Evolutionary conservation across 192 early-diverging fungal genomes (phyloP).

Genomic region (Coemansia sp.): DNA sequence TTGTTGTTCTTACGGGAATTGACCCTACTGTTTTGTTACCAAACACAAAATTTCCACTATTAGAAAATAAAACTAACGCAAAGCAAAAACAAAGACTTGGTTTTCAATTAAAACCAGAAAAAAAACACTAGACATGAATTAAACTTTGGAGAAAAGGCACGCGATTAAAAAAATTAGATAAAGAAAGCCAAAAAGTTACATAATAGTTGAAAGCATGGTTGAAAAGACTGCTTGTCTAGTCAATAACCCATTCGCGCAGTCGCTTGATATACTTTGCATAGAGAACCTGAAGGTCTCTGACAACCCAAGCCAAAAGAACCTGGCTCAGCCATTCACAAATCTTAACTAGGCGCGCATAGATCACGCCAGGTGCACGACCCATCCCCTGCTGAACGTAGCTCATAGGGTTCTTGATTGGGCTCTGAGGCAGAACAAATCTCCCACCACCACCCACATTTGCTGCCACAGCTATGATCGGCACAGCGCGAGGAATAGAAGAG

Average conservation of each 20-base stretch:
- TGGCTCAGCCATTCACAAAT: slow-evolving; percentile 53
- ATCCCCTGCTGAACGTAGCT: slow-evolving; percentile 46
- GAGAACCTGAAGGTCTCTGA: slow-evolving; percentile 52
- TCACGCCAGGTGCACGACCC: slow-evolving; percentile 48
- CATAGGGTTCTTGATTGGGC: slow-evolving; percentile 48
- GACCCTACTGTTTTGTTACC: no score
- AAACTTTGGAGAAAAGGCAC: no score
- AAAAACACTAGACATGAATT: no score
- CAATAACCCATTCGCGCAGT: slow-evolving; percentile 54
- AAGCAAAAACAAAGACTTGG: no score
- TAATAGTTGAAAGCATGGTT: slow-evolving; percentile 3
- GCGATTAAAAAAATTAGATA: neutral
- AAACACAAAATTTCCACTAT: no score
- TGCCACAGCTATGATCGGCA: slow-evolving; percentile 15
- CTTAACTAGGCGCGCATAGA: slow-evolving; percentile 49
- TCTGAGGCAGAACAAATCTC: slow-evolving; percentile 47
- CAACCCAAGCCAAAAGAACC: slow-evolving; percentile 54
- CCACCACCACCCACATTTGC: slow-evolving; percentile 3
- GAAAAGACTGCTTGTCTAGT: slow-evolving; percentile 17
- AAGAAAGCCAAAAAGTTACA: neutral
- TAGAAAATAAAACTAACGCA: no score
- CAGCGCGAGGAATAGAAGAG: slow-evolving; percentile 35
- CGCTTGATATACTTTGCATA: slow-evolving; percentile 57
- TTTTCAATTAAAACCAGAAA: no score
- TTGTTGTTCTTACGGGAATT: no score